Evolutionary conservation across 768 basidiomycete species (phyloP).

Genomic region (Suillus tomentosus): DNA sequence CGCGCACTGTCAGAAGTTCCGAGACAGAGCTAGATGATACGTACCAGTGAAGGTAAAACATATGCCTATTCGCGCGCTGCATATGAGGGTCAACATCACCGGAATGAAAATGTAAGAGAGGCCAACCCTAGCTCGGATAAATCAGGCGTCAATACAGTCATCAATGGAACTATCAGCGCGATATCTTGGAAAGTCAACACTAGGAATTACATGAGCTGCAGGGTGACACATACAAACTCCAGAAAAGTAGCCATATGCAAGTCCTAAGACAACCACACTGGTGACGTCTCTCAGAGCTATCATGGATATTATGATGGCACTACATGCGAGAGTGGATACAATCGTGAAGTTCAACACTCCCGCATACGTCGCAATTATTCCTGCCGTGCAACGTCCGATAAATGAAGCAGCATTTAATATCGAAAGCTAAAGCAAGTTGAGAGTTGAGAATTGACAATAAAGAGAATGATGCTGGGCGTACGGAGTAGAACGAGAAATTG

Average conservation of each 20-base stretch:
- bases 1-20: background rate
- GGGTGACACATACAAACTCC: conserved; percentile 31
- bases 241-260: conserved; percentile 47
- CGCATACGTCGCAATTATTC: conserved; percentile 37
- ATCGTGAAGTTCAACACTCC: conserved; percentile 41
- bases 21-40: background rate
- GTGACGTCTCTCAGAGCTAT: conserved; percentile 36
- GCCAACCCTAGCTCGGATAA: conserved; percentile 47
- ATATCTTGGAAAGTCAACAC: conserved; percentile 28
- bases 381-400: conserved; percentile 48
- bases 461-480: conserved; percentile 18
- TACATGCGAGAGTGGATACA: conserved; percentile 34
- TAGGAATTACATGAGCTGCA: background rate
- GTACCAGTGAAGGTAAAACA: background rate
- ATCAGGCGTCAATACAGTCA: conserved; percentile 41
- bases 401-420: conserved; percentile 52
- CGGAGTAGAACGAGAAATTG: conserved; percentile 51
- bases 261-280: conserved; percentile 38
- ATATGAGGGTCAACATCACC: background rate
- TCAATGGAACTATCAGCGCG: conserved; percentile 37
- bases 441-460: background rate
- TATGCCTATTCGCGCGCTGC: background rate
- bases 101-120: background rate
- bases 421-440: conserved; percentile 35
- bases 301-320: conserved; percentile 42